phyloP scores from a whole-genome alignment of 2,329 filamentous ascomycete species.

The Penicillium sp. region DNA sequence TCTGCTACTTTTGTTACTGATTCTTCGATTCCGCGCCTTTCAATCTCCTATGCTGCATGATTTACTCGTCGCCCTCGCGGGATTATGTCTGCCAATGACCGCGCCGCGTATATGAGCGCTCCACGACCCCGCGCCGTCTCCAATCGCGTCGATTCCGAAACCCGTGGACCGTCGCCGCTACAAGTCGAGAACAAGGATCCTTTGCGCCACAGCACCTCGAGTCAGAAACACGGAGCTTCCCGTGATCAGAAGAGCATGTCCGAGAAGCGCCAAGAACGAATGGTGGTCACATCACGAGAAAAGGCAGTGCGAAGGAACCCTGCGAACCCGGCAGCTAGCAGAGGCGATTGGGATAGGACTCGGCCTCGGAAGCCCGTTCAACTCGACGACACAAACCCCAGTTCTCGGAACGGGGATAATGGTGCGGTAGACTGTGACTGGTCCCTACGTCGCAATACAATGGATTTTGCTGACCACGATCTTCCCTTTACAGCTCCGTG shows the following conservation, averaged over 20 bases:
- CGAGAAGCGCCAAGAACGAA: slow-evolving; percentile 37
- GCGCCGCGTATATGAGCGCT: slow-evolving; percentile 32
- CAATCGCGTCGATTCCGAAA: slow-evolving; percentile 33
- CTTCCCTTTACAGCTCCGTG: slow-evolving; percentile 45
- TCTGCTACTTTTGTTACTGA: background rate
- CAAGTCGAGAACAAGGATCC: slow-evolving; percentile 27
- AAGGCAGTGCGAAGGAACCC: slow-evolving; percentile 55
- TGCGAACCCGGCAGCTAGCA: slow-evolving; percentile 44
- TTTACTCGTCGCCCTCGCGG: slow-evolving; percentile 17
- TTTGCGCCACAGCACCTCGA: slow-evolving; percentile 25
- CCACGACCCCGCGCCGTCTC: slow-evolving; percentile 36
- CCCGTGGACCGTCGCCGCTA: slow-evolving; percentile 25
- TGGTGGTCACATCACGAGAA: slow-evolving; percentile 54
- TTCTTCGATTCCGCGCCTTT: slow-evolving; percentile 1
- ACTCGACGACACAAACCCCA: slow-evolving; percentile 21
- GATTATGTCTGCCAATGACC: slow-evolving; percentile 36
- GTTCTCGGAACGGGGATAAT: slow-evolving; percentile 28
- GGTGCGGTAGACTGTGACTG: slow-evolving; percentile 27
- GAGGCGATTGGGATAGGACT: slow-evolving; percentile 30
- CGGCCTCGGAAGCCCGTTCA: slow-evolving; percentile 24
- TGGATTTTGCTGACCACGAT: slow-evolving; percentile 12
- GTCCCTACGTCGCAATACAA: background rate
- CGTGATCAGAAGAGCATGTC: slow-evolving; percentile 30
- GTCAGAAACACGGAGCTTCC: slow-evolving; percentile 26
- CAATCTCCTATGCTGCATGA: slow-evolving; percentile 19